Base-by-base conservation (phyloP, 306 rosid species). In the Lathyrus oleraceus region DNA sequence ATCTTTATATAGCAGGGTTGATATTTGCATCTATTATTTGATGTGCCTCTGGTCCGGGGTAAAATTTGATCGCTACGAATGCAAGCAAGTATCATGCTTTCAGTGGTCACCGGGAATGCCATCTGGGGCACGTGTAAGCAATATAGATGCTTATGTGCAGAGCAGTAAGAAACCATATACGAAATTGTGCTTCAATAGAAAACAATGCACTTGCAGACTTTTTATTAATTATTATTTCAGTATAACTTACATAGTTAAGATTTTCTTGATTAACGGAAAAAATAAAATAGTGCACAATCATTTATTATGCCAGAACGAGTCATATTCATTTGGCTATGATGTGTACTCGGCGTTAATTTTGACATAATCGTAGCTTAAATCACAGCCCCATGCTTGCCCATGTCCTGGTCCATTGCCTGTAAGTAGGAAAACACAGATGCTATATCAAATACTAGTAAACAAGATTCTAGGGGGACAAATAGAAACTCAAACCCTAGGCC, bases 311-410 rank as follows among this genome's bases (percentile, higher is more conserved):
- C 23, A 61, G 48, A 23, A 11, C 8, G 54, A 30, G 14, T 13
- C 28, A 62, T 6, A 13, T 27, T 60, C 32, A 42, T 20, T 61
- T 44, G 76, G 35, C 62, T 81, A 91, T 44, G 97, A 64, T 56
- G 96, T 87, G 76, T 94, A 94, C 76, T 91, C 97, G 0, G 99
- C 99, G 67, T 94, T 94, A 70, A 94, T 89, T 74, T 91, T 94
- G 54, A 91, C 86, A 42, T 94, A 94, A 67, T 91, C 99, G 1
- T 89, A 92, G 69, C 96, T 91, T 68, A 94, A 82, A 70, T 91
- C 97, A 25, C 97, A 94, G 47, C 97, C 96, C 97, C 96, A 94
- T 56, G 99, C 98, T 70, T 84, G 90, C 23, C 98, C 97, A 11
- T 59, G 61, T 65, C 95, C 97, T 1, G 81, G 77, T 6, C 96